Base-by-base conservation (phyloP, 129 eudicot genomes). In the Sambucus nigra region DNA sequence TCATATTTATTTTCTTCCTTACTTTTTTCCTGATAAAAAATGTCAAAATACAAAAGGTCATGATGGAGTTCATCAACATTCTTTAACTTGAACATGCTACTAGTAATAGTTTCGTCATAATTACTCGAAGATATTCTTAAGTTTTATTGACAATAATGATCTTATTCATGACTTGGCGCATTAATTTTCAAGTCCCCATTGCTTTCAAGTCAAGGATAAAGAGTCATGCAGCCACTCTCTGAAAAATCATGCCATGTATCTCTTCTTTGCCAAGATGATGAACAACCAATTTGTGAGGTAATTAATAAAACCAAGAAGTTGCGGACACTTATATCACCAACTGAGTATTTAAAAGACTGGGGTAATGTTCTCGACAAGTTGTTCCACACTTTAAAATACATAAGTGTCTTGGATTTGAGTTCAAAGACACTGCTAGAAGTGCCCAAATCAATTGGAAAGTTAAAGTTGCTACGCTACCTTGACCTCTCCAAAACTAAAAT, bases 91-190 rank as follows among this genome's bases (percentile, higher is more conserved):
- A n/a, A n/a, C n/a, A n/a, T n/a, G n/a, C n/a, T n/a, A n/a, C n/a
- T n/a, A n/a, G n/a, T n/a, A n/a, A n/a, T n/a, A n/a, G n/a, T n/a
- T n/a, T n/a, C n/a, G n/a, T n/a, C n/a, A n/a, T n/a, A n/a, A n/a
- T n/a, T n/a, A n/a, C n/a, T n/a, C n/a, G n/a, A n/a, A n/a, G n/a
- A n/a, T n/a, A n/a, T n/a, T n/a, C n/a, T n/a, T n/a, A n/a, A n/a
- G n/a, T n/a, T n/a, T n/a, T n/a, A n/a, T n/a, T n/a, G n/a, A n/a
- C n/a, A n/a, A n/a, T n/a, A n/a, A 68, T 60, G 73, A 68, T 25
- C 53, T 68, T 16, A 18, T 59, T 32, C 60, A 59, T 52, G 73
- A 68, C 12, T 55, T 68, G 41, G 61, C 73, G 8, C 31, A 35
- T 26, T 20, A 45, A 5, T 61, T 60, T 25, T 19, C 61, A 2